Base-by-base conservation (phyloP, 257 asterid genomes). In the Capsicum baccatum region DNA sequence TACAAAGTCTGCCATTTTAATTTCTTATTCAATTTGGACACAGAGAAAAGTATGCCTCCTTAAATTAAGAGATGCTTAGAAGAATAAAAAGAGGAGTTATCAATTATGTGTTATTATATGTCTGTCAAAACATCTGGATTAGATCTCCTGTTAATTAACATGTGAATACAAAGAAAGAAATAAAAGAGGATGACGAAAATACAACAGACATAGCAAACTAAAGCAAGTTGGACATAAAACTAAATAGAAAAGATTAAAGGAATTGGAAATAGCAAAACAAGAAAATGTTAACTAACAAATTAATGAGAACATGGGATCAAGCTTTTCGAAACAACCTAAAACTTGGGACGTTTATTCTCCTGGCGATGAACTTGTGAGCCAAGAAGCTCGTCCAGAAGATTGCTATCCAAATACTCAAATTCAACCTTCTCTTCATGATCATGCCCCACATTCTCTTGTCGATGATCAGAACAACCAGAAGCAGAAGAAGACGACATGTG, bases 311-410 rank as follows among this genome's bases (percentile, higher is more conserved):
- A 70, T 42, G 15, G 5, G 6, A 14, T 12, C 9, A 33, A n/a
- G 42, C 11, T 39, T 37, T 80, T 17, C 14, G 14, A 42, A 48
- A 2, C 42, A 60, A 60, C 13, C 59, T 82, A 26, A 66, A 19
- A 55, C 87, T 80, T 70, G 35, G 88, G 85, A 69, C 87, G 80
- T 69, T 89, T 85, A 33, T 52, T 56, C 17, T 87, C 80, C 48
- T 62, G 68, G 42, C 70, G 87, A 56, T 88, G 81, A 47, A 76
- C 78, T 68, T 87, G 87, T 33, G 88, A 68, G 6, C 74, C 92
- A 26, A 95, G 97, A 85, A 95, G 96, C 76, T 93, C 98, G 82
- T 95, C 98, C 54, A 95, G 87, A 86, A 94, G 87, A 81, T 92
- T 79, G 88, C 92, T 83, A 87, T 94, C 97, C 79, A 89, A 88